Base-by-base conservation (phyloP, 2,329 filamentous ascomycete species). In the Sordariomycetes sp. region DNA sequence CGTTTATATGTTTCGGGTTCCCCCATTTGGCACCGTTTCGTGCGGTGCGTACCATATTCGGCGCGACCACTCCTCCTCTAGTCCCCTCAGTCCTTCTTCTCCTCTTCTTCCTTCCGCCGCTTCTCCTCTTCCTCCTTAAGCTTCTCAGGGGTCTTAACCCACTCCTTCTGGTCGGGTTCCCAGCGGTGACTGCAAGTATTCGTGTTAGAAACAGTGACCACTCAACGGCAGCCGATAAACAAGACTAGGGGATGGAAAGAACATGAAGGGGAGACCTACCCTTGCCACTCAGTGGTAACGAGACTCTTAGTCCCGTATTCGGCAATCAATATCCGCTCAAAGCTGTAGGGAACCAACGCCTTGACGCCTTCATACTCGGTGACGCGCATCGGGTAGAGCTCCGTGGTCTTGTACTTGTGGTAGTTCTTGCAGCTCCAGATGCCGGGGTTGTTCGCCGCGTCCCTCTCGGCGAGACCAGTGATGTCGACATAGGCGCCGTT, bases 401-500 rank as follows among this genome's bases (percentile, higher is more conserved):
- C 88, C n/a, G 74, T 74, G 28, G 80, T 84, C 50, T 74, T 71
- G 70, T 94, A 94, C 53, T 78, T 75, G 71, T 95, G 90, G 65
- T 80, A 79, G 67, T 94, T 92, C 75, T 93, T 93, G 74, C 89
- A 93, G 65, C 82, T 84, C 82, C 87, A 89, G 34, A 88, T 69
- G 7, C 87, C 87, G 0, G 88, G 87, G 22, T 73, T 65, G 2
- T 69, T 70, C 18, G 75, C 73, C 0, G 81, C 78, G 35, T 89
- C 77, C 22, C 86, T 81, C 73, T 90, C 86, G 55, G 82, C 81
- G 40, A 94, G 72, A 14, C 82, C 89, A 1, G 90, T 94, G 66
- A 95, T 90, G 69, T 94, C 89, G 69, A 94, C 85, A 70, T 88
- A 95, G 66, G 93, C 78, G 54, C 89, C 89, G 64, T 86, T 94